Evolutionary conservation across 2,329 filamentous ascomycete species (phyloP).

Genomic region (Stemphylium vesicarium): DNA sequence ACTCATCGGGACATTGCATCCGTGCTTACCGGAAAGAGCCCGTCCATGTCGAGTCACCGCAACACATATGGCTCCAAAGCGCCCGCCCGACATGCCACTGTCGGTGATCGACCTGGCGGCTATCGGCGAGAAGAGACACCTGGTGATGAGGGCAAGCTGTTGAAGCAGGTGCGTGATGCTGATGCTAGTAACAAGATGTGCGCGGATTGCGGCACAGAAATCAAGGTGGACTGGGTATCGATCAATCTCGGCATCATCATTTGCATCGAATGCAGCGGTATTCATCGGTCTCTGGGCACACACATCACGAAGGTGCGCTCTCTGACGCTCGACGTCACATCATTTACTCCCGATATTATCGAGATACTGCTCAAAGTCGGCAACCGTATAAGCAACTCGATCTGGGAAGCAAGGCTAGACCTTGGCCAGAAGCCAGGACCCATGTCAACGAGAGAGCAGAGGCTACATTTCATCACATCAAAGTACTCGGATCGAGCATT

Average conservation of each 20-base stretch:
- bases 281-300: constrained; percentile 93
- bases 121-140: constrained; percentile 74
- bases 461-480: constrained; percentile 90
- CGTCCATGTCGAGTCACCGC: constrained; percentile 68
- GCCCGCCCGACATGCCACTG: constrained; percentile 85
- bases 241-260: constrained; percentile 96
- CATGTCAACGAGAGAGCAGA: constrained; percentile 83
- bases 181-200: constrained; percentile 94
- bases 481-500: constrained; percentile 90
- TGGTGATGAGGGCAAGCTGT: constrained; percentile 82
- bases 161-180: constrained; percentile 85
- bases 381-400: constrained; percentile 93
- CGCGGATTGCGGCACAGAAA: constrained; percentile 88
- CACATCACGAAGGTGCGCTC: constrained; percentile 98
- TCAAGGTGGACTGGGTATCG: constrained; percentile 98
- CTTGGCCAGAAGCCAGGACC: constrained; percentile 73
- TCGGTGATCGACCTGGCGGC: constrained; percentile 78
- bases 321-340: constrained; percentile 91
- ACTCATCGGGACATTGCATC: constrained; percentile 88
- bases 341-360: constrained; percentile 95
- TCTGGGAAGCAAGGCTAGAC: constrained; percentile 91
- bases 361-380: constrained; percentile 90
- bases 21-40: constrained; percentile 89
- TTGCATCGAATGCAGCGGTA: constrained; percentile 97
- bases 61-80: constrained; percentile 59